Percentiles rank a stretch among this genome's conserved stretches.
phyloP scores from a whole-genome alignment of 208 protist species.

The Strigomonas culicis region DNA sequence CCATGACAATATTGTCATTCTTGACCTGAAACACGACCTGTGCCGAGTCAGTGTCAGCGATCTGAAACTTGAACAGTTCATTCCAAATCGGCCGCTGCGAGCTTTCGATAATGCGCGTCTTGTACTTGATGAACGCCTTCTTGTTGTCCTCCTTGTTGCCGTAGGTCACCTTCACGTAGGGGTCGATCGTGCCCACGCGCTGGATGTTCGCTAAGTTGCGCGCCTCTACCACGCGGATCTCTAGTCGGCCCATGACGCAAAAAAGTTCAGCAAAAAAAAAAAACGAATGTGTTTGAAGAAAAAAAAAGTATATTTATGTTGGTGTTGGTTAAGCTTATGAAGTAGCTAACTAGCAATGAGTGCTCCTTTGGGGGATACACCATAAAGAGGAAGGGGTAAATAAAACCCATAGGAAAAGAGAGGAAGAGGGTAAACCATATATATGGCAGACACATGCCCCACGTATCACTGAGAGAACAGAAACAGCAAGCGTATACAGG shows the following conservation, averaged over 20 bases:
- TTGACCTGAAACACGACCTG: conserved; percentile 64
- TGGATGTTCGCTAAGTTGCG: conserved; percentile 49
- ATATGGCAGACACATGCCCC: too few species aligned
- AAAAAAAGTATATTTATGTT: too few species aligned
- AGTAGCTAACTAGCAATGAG: too few species aligned
- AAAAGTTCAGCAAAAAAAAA: background rate
- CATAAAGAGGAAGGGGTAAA: too few species aligned
- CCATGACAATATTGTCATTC: conserved; percentile 43
- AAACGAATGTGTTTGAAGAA: background rate
- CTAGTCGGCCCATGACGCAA: conserved; percentile 56
- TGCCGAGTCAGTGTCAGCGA: conserved; percentile 45
- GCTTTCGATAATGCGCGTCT: conserved; percentile 46
- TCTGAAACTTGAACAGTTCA: conserved; percentile 61
- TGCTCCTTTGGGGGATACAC: too few species aligned
- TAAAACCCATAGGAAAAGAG: too few species aligned
- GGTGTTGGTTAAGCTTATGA: too few species aligned
- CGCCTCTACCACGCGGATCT: conserved; percentile 56
- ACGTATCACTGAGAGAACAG: too few species aligned
- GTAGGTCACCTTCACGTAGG: conserved; percentile 44
- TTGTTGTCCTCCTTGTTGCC: conserved; percentile 65
- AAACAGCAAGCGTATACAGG: too few species aligned
- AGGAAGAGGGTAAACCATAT: too few species aligned
- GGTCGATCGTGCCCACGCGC: conserved; percentile 43
- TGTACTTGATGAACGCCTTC: too few species aligned
- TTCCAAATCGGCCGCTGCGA: conserved; percentile 54